Evolutionary conservation across 1,139 yeast species (phyloP), one percentile per base, ranked within the genome.

Genomic region (Saccharomycopsis hybrid): DNA sequence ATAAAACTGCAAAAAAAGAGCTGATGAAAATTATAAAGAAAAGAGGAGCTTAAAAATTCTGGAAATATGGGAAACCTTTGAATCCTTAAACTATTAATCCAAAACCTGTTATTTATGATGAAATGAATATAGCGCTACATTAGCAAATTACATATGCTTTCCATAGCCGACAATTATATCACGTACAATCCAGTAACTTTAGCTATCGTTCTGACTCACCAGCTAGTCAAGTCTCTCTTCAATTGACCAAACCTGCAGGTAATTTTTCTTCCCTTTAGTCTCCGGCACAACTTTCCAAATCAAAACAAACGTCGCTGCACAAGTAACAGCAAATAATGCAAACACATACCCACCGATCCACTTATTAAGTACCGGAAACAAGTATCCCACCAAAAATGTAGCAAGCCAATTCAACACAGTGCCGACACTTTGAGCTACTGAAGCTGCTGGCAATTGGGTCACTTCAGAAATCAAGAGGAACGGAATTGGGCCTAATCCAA

Each of bases 401-500:
- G 95, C 85, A 8, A 85, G 59, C 97, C 97, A 90, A 65, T 90
- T 92, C 70, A 88, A 78, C 9, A 89, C 79, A 0, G 94, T 86
- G 7, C 96, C 97, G 73, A 88, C 83, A 62, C 95, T 83, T 66
- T 92, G 98, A 1, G 97, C 97, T 46, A 80, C 73, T 1, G 90
- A 94, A 53, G 81, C 84, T 2, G 92, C 94, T 51, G 78, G 78
- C 1, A 78, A 71, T 53, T 88, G 95, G 0, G 96, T 84, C 24
- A 90, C 81, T 63, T 92, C 97, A 5, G 95, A 80, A n/a, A 92
- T 84, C 53, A 90, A 68, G 57, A 90, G 69, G 67, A 90, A 90
- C 35, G 98, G 97, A 48, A 92, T 87, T 11, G 98, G 97, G 0
- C 98, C 98, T 55, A 89, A 65, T 0, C 98, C 98, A 44, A 85